A percentile compares a stretch with the other conserved stretches of the same genome.
phyloP scores from a whole-genome alignment of 306 rosid species.

The Prosopis cineraria region DNA sequence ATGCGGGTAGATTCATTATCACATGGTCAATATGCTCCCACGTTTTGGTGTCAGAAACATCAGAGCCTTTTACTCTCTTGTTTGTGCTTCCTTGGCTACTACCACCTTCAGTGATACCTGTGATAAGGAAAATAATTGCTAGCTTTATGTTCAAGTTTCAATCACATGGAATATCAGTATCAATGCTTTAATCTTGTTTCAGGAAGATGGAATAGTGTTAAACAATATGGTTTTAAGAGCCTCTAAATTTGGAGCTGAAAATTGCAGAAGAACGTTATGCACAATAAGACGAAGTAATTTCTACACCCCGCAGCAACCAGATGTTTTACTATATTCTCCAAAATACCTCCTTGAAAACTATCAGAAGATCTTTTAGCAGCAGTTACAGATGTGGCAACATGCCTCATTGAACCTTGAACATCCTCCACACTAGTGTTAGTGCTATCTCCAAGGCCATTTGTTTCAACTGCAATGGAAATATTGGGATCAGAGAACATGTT shows the following conservation, averaged over 20 bases:
- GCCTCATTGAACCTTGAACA: constrained; percentile 40
- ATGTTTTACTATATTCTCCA: constrained; percentile 20
- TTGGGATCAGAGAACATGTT: constrained; percentile 34
- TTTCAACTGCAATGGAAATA: constrained; percentile 59
- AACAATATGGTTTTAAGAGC: constrained; percentile 17
- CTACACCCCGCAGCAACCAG: constrained; percentile 26
- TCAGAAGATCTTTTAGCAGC: constrained; percentile 73
- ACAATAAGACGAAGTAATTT: constrained; percentile 17
- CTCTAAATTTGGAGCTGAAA: constrained; percentile 3
- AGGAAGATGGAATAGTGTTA: constrained; percentile 12
- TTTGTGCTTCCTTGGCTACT: constrained; percentile 54
- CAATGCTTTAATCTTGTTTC: constrained; percentile 1
- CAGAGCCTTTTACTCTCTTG: constrained; percentile 68
- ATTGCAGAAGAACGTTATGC: constrained; percentile 14
- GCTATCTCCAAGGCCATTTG: constrained; percentile 40
- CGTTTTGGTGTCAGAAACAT: constrained; percentile 46
- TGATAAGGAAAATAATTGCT: constrained; percentile 35
- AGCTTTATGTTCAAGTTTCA: constrained; percentile 18
- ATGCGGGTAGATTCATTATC: constrained; percentile 92
- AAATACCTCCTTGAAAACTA: constrained; percentile 63
- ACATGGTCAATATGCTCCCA: constrained; percentile 92
- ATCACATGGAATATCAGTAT: constrained; percentile 10
- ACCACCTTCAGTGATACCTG: constrained; percentile 40
- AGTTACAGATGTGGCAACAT: constrained; percentile 48
- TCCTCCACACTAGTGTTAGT: constrained; percentile 33